Evolutionary conservation across 2,329 filamentous ascomycete species (phyloP).

Genomic region (Lachnellula suecica): DNA sequence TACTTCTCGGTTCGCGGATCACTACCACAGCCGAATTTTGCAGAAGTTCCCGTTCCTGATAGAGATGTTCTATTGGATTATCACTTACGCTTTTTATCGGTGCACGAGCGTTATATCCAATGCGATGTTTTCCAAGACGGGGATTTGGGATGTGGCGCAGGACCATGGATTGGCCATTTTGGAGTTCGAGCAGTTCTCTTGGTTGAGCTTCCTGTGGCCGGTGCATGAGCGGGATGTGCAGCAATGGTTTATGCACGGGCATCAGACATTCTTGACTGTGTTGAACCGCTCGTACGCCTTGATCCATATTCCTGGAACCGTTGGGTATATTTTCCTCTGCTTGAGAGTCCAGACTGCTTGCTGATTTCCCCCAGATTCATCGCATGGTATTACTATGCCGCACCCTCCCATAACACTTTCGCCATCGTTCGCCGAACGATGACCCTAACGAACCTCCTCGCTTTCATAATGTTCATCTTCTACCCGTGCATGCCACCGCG

Average conservation of each 20-base stretch:
- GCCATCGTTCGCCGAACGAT: constrained; percentile 46
- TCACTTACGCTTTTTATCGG: constrained; percentile 41
- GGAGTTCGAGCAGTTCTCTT: constrained; percentile 51
- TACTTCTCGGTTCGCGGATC: constrained; percentile 57
- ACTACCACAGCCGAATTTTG: constrained; percentile 61
- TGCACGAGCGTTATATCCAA: constrained; percentile 29
- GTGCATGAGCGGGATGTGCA: constrained; percentile 52
- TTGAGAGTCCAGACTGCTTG: not conserved
- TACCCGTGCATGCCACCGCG: constrained; percentile 54
- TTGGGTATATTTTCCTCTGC: constrained; percentile 42
- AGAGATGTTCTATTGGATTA: constrained; percentile 67
- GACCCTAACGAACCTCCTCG: constrained; percentile 52
- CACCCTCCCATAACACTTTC: constrained; percentile 47
- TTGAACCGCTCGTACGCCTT: constrained; percentile 59
- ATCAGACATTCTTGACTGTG: constrained; percentile 51
- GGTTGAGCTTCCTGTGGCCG: constrained; percentile 51
- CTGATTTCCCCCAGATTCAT: constrained; percentile 48
- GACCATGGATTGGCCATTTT: constrained; percentile 54
- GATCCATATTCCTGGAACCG: constrained; percentile 60
- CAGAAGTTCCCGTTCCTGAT: constrained; percentile 66
- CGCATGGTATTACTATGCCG: constrained; percentile 62
- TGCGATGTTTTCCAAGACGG: constrained; percentile 36
- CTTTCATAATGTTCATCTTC: constrained; percentile 50
- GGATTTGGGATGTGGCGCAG: constrained; percentile 55
- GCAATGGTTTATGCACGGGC: constrained; percentile 54